These are phyloP conservation scores for Edaphochlamys debaryana DNA, from an alignment of 139 green algal species.

Conservation along the genomic window DNA sequence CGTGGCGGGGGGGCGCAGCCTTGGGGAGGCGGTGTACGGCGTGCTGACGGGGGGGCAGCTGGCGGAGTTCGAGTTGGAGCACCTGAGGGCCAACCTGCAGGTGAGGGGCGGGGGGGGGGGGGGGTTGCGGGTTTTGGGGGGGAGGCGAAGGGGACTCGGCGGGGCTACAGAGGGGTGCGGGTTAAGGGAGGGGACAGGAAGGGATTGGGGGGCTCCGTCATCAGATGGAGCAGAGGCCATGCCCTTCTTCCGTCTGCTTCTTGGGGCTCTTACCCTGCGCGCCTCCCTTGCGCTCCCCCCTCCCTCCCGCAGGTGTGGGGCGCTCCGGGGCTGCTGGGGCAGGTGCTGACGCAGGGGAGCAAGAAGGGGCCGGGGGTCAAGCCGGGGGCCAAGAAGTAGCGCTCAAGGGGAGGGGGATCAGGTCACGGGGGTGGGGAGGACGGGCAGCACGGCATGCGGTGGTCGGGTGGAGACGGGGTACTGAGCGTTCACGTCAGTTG, in stretches of 20 bases:
- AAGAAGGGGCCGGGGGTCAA: conserved; percentile 6
- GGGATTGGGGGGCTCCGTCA: neutral
- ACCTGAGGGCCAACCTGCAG: conserved; percentile 12
- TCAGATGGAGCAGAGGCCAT: neutral
- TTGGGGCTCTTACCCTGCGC: neutral
- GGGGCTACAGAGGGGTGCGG: neutral
- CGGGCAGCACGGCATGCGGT: too few species aligned
- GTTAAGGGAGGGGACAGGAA: neutral
- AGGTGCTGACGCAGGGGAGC: conserved; percentile 23
- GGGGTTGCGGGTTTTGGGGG: too few species aligned
- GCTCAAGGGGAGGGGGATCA: too few species aligned
- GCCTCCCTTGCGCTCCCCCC: neutral
- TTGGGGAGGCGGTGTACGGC: conserved; percentile 24
- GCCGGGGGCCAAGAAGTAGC: neutral
- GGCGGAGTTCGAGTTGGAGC: conserved; percentile 36
- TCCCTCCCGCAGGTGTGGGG: conserved; percentile 18
- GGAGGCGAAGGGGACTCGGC: too few species aligned
- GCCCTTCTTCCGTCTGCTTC: neutral
- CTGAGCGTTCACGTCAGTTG: too few species aligned
- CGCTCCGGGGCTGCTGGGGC: conserved; percentile 16
- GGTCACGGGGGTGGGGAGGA: too few species aligned
- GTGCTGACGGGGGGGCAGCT: conserved; percentile 9
- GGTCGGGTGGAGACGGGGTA: too few species aligned
- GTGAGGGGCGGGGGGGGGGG: too few species aligned
- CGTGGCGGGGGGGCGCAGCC: neutral